Percentiles rank a stretch among this genome's conserved stretches.
These are phyloP conservation scores for Desmodesmus armatus DNA, from an alignment of 139 green algal genomes.

Conservation along the genomic window DNA sequence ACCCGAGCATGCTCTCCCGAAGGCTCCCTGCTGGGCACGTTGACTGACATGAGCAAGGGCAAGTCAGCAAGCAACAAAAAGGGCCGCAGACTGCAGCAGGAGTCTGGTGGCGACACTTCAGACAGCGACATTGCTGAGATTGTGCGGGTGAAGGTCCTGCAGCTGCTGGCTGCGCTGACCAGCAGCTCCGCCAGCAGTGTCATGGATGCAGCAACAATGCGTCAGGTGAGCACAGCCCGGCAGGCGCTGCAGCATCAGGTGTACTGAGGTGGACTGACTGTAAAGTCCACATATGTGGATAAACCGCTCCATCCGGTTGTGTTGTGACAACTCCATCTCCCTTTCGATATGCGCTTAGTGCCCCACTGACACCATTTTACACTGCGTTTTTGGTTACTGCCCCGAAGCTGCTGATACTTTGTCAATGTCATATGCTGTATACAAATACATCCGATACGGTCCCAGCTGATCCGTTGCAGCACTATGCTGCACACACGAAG, in stretches of 20 bases:
- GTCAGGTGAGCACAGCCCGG: not conserved
- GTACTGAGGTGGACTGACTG: not conserved
- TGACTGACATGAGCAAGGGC: not conserved
- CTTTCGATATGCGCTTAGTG: too few species aligned
- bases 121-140: not conserved
- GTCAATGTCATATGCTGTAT: too few species aligned
- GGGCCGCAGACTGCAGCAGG: not conserved
- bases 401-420: too few species aligned
- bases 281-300: not conserved
- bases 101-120: not conserved
- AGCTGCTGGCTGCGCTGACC: not conserved
- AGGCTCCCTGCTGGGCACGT: not conserved
- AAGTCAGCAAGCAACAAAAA: too few species aligned
- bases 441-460: too few species aligned
- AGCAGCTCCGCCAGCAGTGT: not conserved
- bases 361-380: too few species aligned
- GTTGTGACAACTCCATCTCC: too few species aligned
- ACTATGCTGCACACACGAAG: too few species aligned
- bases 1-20: not conserved
- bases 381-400: too few species aligned
- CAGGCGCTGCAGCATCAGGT: too few species aligned
- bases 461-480: too few species aligned
- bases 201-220: not conserved
- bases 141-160: not conserved
- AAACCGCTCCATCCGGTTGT: too few species aligned